Base-by-base conservation (phyloP, 768 basidiomycete genomes). In the Tricholoma hemisulphureum region DNA sequence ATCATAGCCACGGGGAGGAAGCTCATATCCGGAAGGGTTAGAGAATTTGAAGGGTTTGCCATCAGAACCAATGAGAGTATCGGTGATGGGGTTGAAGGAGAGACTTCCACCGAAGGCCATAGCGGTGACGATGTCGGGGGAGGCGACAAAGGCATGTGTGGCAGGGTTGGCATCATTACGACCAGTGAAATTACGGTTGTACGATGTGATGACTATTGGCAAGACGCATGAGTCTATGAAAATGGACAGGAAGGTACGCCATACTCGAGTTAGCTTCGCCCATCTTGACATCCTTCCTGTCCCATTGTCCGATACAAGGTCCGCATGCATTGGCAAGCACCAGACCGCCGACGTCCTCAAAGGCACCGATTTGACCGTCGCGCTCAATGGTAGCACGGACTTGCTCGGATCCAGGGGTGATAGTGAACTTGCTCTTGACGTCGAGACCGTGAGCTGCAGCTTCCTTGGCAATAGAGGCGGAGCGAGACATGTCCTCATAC, bases 181-280 rank as follows among this genome's bases (percentile, higher is more conserved):
- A 57, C 96, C 97, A 64, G 97, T 98, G 81, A 99, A 99, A 88
- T 99, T 99, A 73, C 97, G 95, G 87, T 99, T 99, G 85, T 99
- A 99, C 18, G 95, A 98, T 53, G 96, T 96, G 76, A 99, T 93
- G 81, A 98, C 91, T 93, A 48, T 8, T 48, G 21, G 51, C 55
- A 24, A 58, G 58, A 37, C 32, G 13, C 2, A 45, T 68, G 4
- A 69, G 57, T 28, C 14, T 8, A 28, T 32, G 37, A 32, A 49
- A 26, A 7, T n/a, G 24, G 28, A 28, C 51, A 14, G 0, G 31
- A 31, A 54, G 26, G 23, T 32, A 13, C 26, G 6, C 81, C 91
- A 48, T 64, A 93, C 91, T 99, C 45, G 97, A 96, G 85, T 98
- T 99, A 66, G 83, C 79, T 66, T 91, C 93, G 69, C 96, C 97